phyloP scores from a whole-genome alignment of 2,329 filamentous ascomycete species.

The Xylaria arbuscula region DNA sequence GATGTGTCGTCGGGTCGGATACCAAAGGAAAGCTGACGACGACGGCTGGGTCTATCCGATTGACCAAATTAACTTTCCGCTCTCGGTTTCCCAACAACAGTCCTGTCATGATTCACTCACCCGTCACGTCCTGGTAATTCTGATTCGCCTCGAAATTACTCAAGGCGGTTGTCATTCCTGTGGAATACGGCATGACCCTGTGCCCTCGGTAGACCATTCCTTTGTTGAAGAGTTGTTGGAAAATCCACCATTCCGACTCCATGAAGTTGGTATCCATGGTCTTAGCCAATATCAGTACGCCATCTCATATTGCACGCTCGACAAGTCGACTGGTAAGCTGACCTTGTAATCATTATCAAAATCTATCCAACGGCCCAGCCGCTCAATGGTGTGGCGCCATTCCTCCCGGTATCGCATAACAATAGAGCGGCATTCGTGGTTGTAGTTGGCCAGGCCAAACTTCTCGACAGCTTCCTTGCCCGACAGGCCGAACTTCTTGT shows the following conservation, averaged over 20 bases:
- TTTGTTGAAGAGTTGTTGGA: constrained; percentile 92
- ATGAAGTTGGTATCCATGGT: constrained; percentile 97
- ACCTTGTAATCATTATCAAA: constrained; percentile 98
- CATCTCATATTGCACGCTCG: constrained; percentile 34
- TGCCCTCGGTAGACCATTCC: constrained; percentile 89
- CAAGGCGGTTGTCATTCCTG: constrained; percentile 85
- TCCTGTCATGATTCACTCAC: too few species aligned
- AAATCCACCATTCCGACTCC: constrained; percentile 97
- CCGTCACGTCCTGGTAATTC: constrained; percentile 90
- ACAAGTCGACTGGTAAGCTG: constrained; percentile 35
- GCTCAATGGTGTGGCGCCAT: constrained; percentile 88
- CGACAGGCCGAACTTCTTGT: constrained; percentile 92
- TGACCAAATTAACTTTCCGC: too few species aligned
- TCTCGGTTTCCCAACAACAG: too few species aligned
- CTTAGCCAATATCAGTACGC: constrained; percentile 53
- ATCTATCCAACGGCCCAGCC: constrained; percentile 94
- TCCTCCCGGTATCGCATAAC: constrained; percentile 91
- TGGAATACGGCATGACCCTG: constrained; percentile 95
- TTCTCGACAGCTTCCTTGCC: constrained; percentile 88
- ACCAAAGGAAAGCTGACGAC: constrained; percentile 88
- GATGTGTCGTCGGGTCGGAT: constrained; percentile 77
- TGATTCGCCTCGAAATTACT: constrained; percentile 95
- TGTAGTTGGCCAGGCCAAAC: constrained; percentile 89
- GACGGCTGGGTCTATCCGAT: constrained; percentile 76
- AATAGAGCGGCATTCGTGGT: constrained; percentile 89